Evolutionary conservation across 805 yeast genomes (phyloP), one percentile per base, ranked within the genome.

Genomic region (Tetrapisispora phaffii): DNA sequence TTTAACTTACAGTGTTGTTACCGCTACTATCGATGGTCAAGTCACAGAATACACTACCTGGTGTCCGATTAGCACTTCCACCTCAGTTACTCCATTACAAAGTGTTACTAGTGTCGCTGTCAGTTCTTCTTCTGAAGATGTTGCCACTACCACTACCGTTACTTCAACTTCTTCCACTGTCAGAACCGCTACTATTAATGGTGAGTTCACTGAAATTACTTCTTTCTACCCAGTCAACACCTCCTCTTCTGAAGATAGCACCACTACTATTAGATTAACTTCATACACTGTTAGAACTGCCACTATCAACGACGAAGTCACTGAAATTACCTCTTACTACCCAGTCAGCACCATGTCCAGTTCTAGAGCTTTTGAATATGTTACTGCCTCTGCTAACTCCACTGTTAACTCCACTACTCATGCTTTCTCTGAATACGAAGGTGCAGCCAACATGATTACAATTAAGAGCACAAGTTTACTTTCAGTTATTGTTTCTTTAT

Each of bases 1-100:
- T 4, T 35, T 35, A 22, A 35, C 39, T 35, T 35, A 35, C 29
- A 35, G 39, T 15, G 23, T 35, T 7, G 52, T 60, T 10, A 51
- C 57, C 9, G 48, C 49, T 2, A 58, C 63, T 0, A 40, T 54
- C 6, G 50, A 59, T 9, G 55, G 60, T 22, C 51, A 54, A 19
- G 50, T 51, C 17, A 61, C 67, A 10, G 47, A 37, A 7, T 63
- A 56, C 47, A 60, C 68, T 23, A 67, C 71, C 12, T 66, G 65
- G 62, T 65, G 69, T 52, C 72, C 73, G 34, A 47, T 62, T 26
- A 50, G 34, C 20, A 32, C 34, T 17, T 6, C 20, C 34, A 5
- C 34, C 13, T 15, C 20, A 8, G 7, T 17, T 17, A 15, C 34
- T n/a, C 20, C 34, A 16, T 7, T 32, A 4, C 16, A 16, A 32